Evolutionary conservation across 352 stramenopile species (phyloP), one percentile per base, ranked within the genome.

Genomic region (Nothophytophthora sp.): DNA sequence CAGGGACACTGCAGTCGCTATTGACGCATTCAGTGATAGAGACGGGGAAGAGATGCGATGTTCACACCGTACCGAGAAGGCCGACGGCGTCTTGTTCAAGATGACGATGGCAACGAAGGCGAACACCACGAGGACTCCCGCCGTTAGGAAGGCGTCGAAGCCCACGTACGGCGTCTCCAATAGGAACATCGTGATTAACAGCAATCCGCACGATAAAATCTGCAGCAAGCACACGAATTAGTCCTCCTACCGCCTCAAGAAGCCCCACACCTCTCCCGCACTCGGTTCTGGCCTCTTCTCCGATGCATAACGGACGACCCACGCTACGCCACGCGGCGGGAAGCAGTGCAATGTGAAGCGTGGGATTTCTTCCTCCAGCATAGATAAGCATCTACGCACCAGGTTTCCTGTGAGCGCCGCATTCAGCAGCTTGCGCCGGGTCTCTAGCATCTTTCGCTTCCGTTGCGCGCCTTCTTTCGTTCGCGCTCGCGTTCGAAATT

Each of bases 81-180:
- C 82, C 1, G 82, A 93, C 1, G 82, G 82, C 40, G 80, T 74
- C 44, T 91, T 91, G 68, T 91, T 91, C 32, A 93, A 62, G 36
- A 89, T 76, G 37, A 88, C 72, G 51, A 93, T 80, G 34, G 80
- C 68, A 16, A 78, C 71, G 60, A 93, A 83, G n/a, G 80, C 78
- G 47, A 87, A 93, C 10, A 83, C 60, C 16, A 93, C 55, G 50
- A 87, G 63, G 23, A 87, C 44, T 5, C 52, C 59, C 5, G 82
- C 66, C 12, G 82, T 91, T 41, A 83, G 47, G 55, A 86, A 74
- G 3, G 76, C 80, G 28, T 88, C 48, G 46, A 93, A 86, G 60
- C 78, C 78, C 29, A 90, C 54, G 39, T 67, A 86, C 13, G 82
- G 80, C 25, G 78, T 91, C 50, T 84, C 67, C 16, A 91, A 37